Base-by-base conservation (phyloP, 768 basidiomycete species). In the Brasilioporus rufonigricans region DNA sequence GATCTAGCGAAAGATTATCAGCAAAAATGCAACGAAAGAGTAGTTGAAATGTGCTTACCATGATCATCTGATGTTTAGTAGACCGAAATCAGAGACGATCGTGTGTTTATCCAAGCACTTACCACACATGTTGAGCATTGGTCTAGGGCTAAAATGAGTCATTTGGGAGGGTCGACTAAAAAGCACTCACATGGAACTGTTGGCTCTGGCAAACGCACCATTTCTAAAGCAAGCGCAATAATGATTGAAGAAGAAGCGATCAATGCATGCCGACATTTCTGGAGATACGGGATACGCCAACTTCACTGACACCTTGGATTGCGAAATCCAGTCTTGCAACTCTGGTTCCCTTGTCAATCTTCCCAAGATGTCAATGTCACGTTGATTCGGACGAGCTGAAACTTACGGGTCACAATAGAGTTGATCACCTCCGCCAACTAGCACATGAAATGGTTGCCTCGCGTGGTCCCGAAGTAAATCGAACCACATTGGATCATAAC, bases 371-470 rank as follows among this genome's bases (percentile, higher is more conserved):
- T 63, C 58, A 50, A 36, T 21, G 40, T 29, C 27, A 24, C 3
- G 7, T 48, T 29, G 13, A 35, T 43, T 21, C 14, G 5, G n/a
- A 39, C 24, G 19, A 52, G 38, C 16, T 21, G 29, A 18, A 24
- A 64, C 84, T 41, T 62, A 87, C 87, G 78, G 74, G 60, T 93
- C 91, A 58, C 91, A 92, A 63, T 93, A 97, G 18, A 97, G 77
- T 68, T 96, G 94, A 68, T 96, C 93, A 12, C 94, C 93, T 19
- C 96, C 96, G 18, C 96, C 96, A 7, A 97, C 86, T 33, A 98
- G 77, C n/a, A 78, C 83, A 64, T 99, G 96, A 67, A 93, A 93
- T 0, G 96, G 94, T 53, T 76, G 74, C 63, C 84, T 80, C 2
- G 80, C 77, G 62, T 98, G 97, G 63, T 89, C 86, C 40, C 82